Conservation (phyloP, 208 protist species). For the Acanthamoeba lenticulata region DNA sequence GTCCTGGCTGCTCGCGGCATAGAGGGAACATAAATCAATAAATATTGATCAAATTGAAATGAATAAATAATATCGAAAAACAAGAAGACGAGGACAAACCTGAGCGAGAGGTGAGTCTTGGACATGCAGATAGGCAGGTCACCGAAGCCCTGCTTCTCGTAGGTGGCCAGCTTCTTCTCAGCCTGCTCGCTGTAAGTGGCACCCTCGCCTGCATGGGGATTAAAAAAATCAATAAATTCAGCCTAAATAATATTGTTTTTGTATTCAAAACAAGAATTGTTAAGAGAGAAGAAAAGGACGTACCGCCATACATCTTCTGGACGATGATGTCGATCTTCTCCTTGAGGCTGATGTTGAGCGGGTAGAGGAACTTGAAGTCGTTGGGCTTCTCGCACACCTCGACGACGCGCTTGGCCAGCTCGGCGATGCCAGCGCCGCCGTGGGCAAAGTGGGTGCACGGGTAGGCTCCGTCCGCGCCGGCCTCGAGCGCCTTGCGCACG, state of each 20-base stretch:
- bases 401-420: conserved; percentile 91
- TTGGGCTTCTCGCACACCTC: conserved; percentile 85
- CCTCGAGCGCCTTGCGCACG: conserved; percentile 84
- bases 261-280: neutral
- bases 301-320: conserved; percentile 95
- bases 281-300: neutral
- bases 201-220: conserved; percentile 67
- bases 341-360: conserved; percentile 91
- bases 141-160: conserved; percentile 87
- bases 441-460: conserved; percentile 93
- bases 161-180: conserved; percentile 91
- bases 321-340: conserved; percentile 97
- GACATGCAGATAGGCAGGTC: conserved; percentile 96
- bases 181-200: conserved; percentile 91
- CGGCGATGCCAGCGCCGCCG: conserved; percentile 89
- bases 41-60: neutral
- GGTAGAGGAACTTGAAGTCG: conserved; percentile 95
- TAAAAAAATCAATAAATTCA: neutral
- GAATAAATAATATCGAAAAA: neutral
- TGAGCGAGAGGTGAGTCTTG: conserved; percentile 98
- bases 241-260: neutral
- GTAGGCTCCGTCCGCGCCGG: conserved; percentile 93
- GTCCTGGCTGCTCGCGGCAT: neutral
- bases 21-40: neutral
- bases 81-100: conserved; percentile 28